These are phyloP conservation scores for Penicillium chermesinum DNA, from an alignment of 495 filamentous ascomycete genomes.

Conservation along the genomic window DNA sequence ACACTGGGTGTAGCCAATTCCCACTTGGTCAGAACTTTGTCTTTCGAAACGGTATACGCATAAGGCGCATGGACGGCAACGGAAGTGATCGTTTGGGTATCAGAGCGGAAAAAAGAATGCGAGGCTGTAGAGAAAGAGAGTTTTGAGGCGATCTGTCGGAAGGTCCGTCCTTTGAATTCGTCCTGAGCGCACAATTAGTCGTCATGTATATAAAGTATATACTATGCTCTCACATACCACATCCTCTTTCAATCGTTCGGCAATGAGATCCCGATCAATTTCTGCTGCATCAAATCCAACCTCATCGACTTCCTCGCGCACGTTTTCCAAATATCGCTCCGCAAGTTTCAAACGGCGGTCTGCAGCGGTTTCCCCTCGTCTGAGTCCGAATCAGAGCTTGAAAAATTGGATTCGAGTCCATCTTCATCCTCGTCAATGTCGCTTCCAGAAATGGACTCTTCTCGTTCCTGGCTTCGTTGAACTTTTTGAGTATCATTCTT, in stretches of 20 bases:
- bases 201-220: neutral
- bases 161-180: constrained; percentile 84
- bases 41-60: constrained; percentile 82
- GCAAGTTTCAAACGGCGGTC: constrained; percentile 84
- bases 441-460: constrained; percentile 81
- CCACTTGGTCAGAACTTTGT: constrained; percentile 83
- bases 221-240: constrained; percentile 47
- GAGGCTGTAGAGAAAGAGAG: constrained; percentile 58
- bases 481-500: constrained; percentile 26
- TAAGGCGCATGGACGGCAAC: constrained; percentile 73
- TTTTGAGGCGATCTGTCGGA: constrained; percentile 67
- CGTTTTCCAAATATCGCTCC: constrained; percentile 88
- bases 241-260: constrained; percentile 83
- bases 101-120: constrained; percentile 66
- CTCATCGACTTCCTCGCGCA: constrained; percentile 74
- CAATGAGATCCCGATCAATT: constrained; percentile 86
- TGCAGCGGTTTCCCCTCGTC: constrained; percentile 77
- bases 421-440: constrained; percentile 63
- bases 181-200: constrained; percentile 42
- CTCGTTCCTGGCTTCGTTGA: constrained; percentile 26
- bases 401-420: constrained; percentile 35
- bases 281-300: constrained; percentile 88
- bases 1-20: constrained; percentile 49
- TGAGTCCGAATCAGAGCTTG: constrained; percentile 47
- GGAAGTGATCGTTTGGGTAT: constrained; percentile 71